Evolutionary conservation across 2,329 filamentous ascomycete genomes (phyloP).

Genomic region (Trichophyton mentagrophytes): DNA sequence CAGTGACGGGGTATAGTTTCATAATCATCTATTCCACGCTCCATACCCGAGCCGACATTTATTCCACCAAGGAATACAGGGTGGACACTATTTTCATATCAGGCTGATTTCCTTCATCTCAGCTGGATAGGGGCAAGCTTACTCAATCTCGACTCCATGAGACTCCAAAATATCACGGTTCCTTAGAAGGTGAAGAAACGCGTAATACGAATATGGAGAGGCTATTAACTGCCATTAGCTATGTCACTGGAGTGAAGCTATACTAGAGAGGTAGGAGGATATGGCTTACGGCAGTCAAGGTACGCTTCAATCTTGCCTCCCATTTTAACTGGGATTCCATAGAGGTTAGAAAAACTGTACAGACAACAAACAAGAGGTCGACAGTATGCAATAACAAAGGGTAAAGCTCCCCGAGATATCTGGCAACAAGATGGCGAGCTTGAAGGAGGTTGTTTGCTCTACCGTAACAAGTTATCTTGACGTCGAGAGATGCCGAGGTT

Average conservation of each 20-base stretch:
- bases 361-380: too few relatives aligned
- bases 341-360: too few relatives aligned
- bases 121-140: constrained; percentile 19
- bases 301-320: constrained; percentile 48
- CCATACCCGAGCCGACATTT: constrained; percentile 44
- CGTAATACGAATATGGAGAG: constrained; percentile 46
- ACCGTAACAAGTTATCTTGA: not conserved
- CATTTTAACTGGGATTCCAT: not conserved
- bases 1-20: not conserved
- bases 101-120: not conserved
- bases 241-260: not conserved
- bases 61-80: constrained; percentile 61
- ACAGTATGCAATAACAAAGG: too few relatives aligned
- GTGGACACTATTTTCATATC: constrained; percentile 37
- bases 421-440: too few relatives aligned
- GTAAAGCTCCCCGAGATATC: not conserved
- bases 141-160: constrained; percentile 55
- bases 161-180: constrained; percentile 44
- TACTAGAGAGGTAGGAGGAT: not conserved
- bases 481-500: not conserved
- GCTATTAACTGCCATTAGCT: constrained; percentile 33
- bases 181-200: constrained; percentile 45
- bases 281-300: constrained; percentile 50
- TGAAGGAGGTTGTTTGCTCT: too few relatives aligned
- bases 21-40: too few relatives aligned